Base-by-base conservation (phyloP, 1,139 yeast species). In the Zygotorulaspora mrakii region DNA sequence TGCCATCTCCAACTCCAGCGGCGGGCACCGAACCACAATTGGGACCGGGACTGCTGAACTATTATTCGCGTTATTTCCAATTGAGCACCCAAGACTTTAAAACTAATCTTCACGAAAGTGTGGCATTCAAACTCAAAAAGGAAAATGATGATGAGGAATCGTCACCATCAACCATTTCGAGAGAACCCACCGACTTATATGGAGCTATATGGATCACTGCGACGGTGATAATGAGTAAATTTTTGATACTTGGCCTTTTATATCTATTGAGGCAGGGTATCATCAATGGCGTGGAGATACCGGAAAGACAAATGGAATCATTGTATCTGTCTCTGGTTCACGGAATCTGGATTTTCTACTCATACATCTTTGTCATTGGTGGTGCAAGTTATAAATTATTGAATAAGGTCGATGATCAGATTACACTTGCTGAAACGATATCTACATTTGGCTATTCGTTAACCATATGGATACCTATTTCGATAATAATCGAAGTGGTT, bases 151-250 rank as follows among this genome's bases (percentile, higher is more conserved):
- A 39, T 17, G 48, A 35, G 14, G 30, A 25, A 12, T 22, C 33
- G 9, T 33, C 21, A 5, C 17, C 33, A 10, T 33, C 21, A 5
- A 17, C 24, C 22, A 17, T 25, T 24, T 31, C 22, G 6, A 8
- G 22, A 1, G 34, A 35, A 4, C 42, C 46, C 11, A 28, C 5
- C 16, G 64, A 59, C 37, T 35, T 59, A 20, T 59, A 56, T 40
- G 59, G 61, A 10, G 49, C 62, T 2, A 46, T 54, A 4, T 59
- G 64, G 64, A 47, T 58, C 17, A 54, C 60, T 4, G 53, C 55
- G 8, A 45, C 54, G 3, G 54, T 50, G 16, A 46, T 53, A 5
- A 40, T 54, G 42, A 44, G 53, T 5, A 50, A 50, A 30, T 56
- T 54, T 38, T 35, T 53, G 4, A 46, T 50, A 6, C 48, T 45